Evolutionary conservation across 129 eudicot genomes (phyloP), one percentile per base, ranked within the genome.

Genomic region (Flaveria ramosissima): DNA sequence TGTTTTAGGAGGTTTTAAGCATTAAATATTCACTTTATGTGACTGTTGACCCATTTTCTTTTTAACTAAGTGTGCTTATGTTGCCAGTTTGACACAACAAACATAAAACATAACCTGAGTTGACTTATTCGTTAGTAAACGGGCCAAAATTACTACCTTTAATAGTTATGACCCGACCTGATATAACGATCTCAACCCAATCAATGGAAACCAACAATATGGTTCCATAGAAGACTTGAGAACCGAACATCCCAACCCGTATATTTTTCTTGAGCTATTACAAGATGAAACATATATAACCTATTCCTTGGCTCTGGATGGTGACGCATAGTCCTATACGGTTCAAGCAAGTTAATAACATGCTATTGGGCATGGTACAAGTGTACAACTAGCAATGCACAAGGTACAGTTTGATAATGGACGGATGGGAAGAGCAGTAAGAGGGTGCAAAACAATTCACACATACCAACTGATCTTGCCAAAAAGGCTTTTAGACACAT

Each of bases 321-420:
- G 26, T 1, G 47, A 13, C 23, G 0, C 65, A 21, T 59, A 70
- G 62, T 19, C 13, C 6, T 68, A 45, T 68, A 12, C 1, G 6
- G 73, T 45, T 68, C 11, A 23, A 46, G 39, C 12, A 45, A 42
- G 21, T 21, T 7, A 43, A 68, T 2, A 11, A 67, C 71, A 2
- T 68, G 73, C 14, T 45, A 45, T 42, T 36, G 26, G 30, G n/a
- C 57, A 10, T 13, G 73, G 27, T 45, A 47, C 75, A 65, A 17
- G 15, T 16, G 23, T 7, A 53, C 61, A 63, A 63, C 69, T 30
- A 30, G 11, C 17, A 48, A 70, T 43, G 56, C 55, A 46, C 56
- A 68, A 68, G 55, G 56, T 68, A 43, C 56, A 12, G 45, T 12
- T 21, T 23, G 73, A 43, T 11, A 69, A 16, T 30, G 62, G 41